Conservation (phyloP, 441 rosid genomes). For the Populus hybrid region DNA sequence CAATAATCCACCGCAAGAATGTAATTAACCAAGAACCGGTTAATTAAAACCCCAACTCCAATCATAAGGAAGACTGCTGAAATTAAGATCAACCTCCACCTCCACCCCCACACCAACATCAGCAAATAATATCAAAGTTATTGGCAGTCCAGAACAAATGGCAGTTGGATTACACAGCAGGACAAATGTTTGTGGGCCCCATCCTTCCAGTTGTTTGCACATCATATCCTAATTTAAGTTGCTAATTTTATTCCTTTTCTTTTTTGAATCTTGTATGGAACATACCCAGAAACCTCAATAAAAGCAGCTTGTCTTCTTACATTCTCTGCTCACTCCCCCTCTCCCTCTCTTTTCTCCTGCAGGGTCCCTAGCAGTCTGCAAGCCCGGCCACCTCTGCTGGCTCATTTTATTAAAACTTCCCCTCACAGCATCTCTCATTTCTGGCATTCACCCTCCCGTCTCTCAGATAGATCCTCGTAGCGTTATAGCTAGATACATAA, state of each 20-base stretch:
- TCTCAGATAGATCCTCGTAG: background rate
- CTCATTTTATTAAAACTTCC: too few species aligned
- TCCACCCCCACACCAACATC: background rate
- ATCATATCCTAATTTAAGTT: background rate
- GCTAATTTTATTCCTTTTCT: background rate
- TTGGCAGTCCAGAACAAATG: background rate
- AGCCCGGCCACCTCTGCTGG: slow-evolving; percentile 12
- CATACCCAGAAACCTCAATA: slow-evolving; percentile 67
- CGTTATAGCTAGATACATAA: background rate
- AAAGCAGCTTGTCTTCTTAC: slow-evolving; percentile 61
- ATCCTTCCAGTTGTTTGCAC: background rate
- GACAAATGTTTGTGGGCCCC: background rate
- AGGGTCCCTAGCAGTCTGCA: slow-evolving; percentile 33
- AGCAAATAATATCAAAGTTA: background rate
- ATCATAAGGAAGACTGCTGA: background rate
- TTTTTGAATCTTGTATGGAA: background rate
- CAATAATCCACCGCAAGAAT: background rate
- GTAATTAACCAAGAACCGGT: background rate
- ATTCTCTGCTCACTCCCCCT: slow-evolving; percentile 38
- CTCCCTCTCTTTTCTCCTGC: slow-evolving; percentile 11
- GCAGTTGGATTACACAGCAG: background rate
- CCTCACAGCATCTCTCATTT: slow-evolving; percentile 18
- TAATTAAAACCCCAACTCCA: background rate
- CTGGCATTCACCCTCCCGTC: slow-evolving; percentile 4
- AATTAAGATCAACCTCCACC: too few species aligned